phyloP scores from a whole-genome alignment of 2,329 filamentous ascomycete genomes.

The Paecilomyces formosus region DNA sequence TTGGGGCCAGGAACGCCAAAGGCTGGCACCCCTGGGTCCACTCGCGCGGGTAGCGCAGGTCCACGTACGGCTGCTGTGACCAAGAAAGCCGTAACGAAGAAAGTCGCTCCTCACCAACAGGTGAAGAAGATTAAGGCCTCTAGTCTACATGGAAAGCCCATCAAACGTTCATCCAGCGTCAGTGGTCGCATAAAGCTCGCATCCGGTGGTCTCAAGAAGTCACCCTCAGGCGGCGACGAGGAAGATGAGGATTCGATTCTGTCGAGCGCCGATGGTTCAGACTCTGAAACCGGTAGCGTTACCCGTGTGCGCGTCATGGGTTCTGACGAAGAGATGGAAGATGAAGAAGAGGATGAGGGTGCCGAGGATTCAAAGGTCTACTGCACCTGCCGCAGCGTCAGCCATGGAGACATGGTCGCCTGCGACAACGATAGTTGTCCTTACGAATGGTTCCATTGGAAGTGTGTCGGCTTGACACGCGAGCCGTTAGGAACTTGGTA shows the following conservation, averaged over 20 bases:
- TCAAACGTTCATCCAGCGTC: constrained; percentile 36
- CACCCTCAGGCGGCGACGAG: constrained; percentile 31
- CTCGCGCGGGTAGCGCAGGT: constrained; percentile 53
- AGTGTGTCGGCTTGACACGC: constrained; percentile 54
- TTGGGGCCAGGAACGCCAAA: constrained; percentile 59
- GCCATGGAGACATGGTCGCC: constrained; percentile 61
- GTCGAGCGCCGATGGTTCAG: constrained; percentile 43
- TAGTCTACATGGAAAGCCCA: constrained; percentile 26
- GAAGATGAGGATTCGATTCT: constrained; percentile 49
- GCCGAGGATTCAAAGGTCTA: constrained; percentile 56
- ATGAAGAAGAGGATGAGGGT: constrained; percentile 42
- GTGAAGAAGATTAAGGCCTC: constrained; percentile 31
- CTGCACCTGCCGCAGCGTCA: constrained; percentile 59
- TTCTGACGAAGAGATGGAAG: constrained; percentile 37
- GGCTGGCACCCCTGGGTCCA: constrained; percentile 44
- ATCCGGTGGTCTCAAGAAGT: constrained; percentile 29
- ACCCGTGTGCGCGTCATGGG: constrained; percentile 11
- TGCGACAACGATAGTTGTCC: constrained; percentile 59
- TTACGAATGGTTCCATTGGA: constrained; percentile 62
- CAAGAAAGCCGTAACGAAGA: constrained; percentile 45
- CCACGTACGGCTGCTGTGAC: constrained; percentile 36
- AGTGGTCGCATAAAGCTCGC: constrained; percentile 26
- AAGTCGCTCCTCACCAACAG: constrained; percentile 49
- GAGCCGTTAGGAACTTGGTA: constrained; percentile 54
- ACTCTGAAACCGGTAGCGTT: constrained; percentile 34